A percentile compares a stretch with the other conserved stretches of the same genome.
phyloP scores from a whole-genome alignment of 1,284 basidiomycete species.

The Anthracocystis panici-leucophaei region DNA sequence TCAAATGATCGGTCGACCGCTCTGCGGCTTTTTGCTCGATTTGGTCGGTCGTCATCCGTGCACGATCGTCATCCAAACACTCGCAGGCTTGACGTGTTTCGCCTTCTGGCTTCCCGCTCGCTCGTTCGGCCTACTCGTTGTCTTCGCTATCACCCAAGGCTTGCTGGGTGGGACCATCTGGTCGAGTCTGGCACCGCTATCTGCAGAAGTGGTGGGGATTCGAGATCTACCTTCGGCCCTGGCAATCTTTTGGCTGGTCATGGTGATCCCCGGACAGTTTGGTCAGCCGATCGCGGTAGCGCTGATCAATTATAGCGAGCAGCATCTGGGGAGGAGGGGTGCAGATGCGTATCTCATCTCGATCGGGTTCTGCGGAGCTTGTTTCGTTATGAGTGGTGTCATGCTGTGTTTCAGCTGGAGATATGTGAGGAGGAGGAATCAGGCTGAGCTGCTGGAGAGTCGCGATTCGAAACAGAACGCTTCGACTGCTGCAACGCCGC shows the following conservation, averaged over 20 bases:
- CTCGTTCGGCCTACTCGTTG: constrained; percentile 70
- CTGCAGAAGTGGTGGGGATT: constrained; percentile 70
- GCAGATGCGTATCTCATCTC: constrained; percentile 69
- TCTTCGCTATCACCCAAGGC: constrained; percentile 71
- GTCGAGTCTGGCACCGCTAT: constrained; percentile 68
- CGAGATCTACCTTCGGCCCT: constrained; percentile 70
- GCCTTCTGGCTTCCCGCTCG: constrained; percentile 71
- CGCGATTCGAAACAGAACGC: constrained; percentile 2
- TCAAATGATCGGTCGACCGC: constrained; percentile 71
- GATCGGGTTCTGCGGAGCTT: constrained; percentile 70
- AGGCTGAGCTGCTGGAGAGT: constrained; percentile 17
- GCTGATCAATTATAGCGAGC: constrained; percentile 68
- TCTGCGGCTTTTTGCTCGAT: constrained; percentile 70
- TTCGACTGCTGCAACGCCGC: neutral
- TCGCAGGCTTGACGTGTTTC: constrained; percentile 70
- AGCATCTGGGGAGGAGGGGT: constrained; percentile 60
- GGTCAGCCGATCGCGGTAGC: constrained; percentile 71
- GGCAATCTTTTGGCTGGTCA: constrained; percentile 70
- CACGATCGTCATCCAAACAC: constrained; percentile 69
- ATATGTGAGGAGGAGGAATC: constrained; percentile 43
- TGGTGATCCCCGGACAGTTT: constrained; percentile 67
- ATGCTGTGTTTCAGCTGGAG: constrained; percentile 69
- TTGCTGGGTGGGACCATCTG: constrained; percentile 71
- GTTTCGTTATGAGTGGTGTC: constrained; percentile 62
- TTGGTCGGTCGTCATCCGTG: constrained; percentile 70